Conservation (phyloP, 257 asterid genomes). For the Eustoma russellianum region DNA sequence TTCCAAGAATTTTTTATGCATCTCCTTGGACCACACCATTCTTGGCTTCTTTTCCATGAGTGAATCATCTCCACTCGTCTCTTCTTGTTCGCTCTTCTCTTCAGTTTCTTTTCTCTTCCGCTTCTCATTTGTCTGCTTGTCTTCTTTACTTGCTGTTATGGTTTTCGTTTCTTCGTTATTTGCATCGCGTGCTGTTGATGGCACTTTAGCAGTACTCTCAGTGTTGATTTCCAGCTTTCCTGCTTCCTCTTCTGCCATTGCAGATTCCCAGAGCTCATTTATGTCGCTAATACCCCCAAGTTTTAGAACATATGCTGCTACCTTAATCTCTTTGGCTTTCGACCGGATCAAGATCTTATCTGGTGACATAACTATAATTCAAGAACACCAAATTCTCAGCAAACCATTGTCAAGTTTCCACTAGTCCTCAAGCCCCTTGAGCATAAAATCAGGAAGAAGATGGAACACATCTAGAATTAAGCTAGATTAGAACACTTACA, state of each 20-base stretch:
- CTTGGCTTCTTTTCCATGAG: conserved; percentile 37
- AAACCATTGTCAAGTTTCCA: too few relatives aligned
- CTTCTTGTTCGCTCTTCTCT: conserved; percentile 13
- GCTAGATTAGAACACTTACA: conserved; percentile 27
- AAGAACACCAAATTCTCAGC: background rate
- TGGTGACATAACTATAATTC: conserved; percentile 39
- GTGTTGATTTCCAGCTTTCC: conserved; percentile 6
- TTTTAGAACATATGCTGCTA: conserved; percentile 29
- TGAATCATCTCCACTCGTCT: conserved; percentile 16
- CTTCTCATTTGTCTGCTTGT: conserved; percentile 1
- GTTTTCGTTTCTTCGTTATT: conserved; percentile 11
- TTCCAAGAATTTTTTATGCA: conserved; percentile 53
- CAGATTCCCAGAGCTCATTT: conserved; percentile 31
- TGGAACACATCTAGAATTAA: background rate
- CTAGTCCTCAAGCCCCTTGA: too few relatives aligned
- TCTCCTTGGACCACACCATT: conserved; percentile 52
- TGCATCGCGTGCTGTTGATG: conserved; percentile 7
- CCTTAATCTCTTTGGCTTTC: conserved; percentile 19
- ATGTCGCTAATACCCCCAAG: conserved; percentile 20
- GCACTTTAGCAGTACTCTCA: conserved; percentile 12
- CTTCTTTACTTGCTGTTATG: conserved; percentile 9
- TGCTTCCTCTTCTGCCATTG: conserved; percentile 21
- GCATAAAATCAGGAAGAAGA: background rate
- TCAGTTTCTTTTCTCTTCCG: conserved; percentile 13
- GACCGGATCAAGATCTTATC: conserved; percentile 25